A percentile compares a stretch with the other conserved stretches of the same genome.
phyloP scores from a whole-genome alignment of 2,329 filamentous ascomycete species.

The Drechslera avenae region DNA sequence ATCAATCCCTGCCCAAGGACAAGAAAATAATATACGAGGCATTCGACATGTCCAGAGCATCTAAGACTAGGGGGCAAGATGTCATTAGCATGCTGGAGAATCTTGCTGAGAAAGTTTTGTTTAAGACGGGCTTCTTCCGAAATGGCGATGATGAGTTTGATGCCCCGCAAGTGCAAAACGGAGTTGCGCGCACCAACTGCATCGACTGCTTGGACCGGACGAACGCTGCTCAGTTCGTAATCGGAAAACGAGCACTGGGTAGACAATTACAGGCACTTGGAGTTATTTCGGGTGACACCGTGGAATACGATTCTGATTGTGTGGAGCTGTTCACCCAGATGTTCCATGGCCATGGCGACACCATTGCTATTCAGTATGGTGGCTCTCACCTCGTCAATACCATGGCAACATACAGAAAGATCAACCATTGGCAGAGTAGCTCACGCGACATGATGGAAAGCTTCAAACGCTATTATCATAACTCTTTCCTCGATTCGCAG shows the following conservation, averaged over 20 bases:
- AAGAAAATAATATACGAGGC: slow-evolving; percentile 92
- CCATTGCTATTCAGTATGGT: slow-evolving; percentile 96
- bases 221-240: slow-evolving; percentile 96
- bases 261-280: slow-evolving; percentile 91
- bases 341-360: slow-evolving; percentile 96
- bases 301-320: slow-evolving; percentile 94
- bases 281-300: slow-evolving; percentile 75
- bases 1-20: slow-evolving; percentile 83
- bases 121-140: slow-evolving; percentile 89
- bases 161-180: slow-evolving; percentile 78
- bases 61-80: slow-evolving; percentile 87
- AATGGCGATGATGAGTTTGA: slow-evolving; percentile 77
- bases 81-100: slow-evolving; percentile 90
- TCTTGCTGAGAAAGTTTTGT: slow-evolving; percentile 86
- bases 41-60: slow-evolving; percentile 97
- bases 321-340: slow-evolving; percentile 97
- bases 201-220: slow-evolving; percentile 97
- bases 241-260: slow-evolving; percentile 90
- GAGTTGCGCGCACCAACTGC: slow-evolving; percentile 92
- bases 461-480: slow-evolving; percentile 99
- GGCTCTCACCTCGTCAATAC: slow-evolving; percentile 98
- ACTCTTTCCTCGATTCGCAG: slow-evolving; percentile 96
- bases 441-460: slow-evolving; percentile 99
- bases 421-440: slow-evolving; percentile 98
- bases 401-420: slow-evolving; percentile 98